A percentile compares a stretch with the other conserved stretches of the same genome.
Evolutionary conservation across 257 asterid species (phyloP).

Genomic region (Osmanthus fragrans): DNA sequence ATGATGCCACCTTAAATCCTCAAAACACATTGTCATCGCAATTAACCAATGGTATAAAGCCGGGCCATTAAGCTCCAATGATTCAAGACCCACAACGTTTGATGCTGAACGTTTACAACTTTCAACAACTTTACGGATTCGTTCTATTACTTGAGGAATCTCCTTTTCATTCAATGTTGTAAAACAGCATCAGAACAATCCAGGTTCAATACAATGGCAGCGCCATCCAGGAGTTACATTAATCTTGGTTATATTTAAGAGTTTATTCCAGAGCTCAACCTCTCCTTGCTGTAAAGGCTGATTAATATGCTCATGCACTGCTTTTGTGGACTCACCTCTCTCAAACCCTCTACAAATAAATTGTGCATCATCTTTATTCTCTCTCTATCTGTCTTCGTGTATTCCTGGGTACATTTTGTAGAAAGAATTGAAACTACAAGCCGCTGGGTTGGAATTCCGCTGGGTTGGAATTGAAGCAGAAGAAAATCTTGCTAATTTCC

Average conservation of each 20-base stretch:
- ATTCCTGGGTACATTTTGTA: conserved; percentile 53
- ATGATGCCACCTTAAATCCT: conserved; percentile 20
- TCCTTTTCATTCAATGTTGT: conserved; percentile 59
- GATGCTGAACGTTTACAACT: conserved; percentile 64
- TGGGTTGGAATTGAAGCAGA: conserved; percentile 86
- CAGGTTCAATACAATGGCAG: conserved; percentile 96
- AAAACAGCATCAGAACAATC: conserved; percentile 94
- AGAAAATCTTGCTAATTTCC: conserved; percentile 74
- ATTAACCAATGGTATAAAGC: conserved; percentile 26
- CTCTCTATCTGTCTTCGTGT: conserved; percentile 47
- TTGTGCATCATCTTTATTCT: conserved; percentile 50
- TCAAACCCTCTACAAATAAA: conserved; percentile 64
- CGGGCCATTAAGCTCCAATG: conserved; percentile 28
- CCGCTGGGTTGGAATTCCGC: conserved; percentile 71
- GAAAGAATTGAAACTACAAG: conserved; percentile 74
- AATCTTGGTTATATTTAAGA: conserved; percentile 63
- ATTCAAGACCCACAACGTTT: conserved; percentile 26
- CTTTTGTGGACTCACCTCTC: conserved; percentile 59
- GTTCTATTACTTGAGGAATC: conserved; percentile 63
- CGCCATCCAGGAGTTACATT: conserved; percentile 87
- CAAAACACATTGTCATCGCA: conserved; percentile 15
- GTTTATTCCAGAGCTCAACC: conserved; percentile 87
- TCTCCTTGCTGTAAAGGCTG: conserved; percentile 74
- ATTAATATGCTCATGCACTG: conserved; percentile 86
- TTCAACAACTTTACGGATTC: conserved; percentile 67